Evolutionary conservation across 1,284 basidiomycete genomes (phyloP).

Genomic region (Fomitopsis betulina): DNA sequence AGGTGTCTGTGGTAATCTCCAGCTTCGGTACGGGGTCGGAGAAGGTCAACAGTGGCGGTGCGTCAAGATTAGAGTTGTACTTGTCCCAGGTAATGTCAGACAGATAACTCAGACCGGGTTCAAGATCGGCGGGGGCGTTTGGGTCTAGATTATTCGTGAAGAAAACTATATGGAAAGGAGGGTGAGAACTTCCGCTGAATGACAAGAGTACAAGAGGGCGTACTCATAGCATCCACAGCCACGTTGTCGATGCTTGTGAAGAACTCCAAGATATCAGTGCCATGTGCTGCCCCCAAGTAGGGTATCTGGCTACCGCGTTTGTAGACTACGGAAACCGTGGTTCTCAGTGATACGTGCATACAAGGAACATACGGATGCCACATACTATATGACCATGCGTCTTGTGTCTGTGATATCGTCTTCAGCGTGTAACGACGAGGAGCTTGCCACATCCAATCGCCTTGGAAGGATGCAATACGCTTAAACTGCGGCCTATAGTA

Average conservation of each 20-base stretch:
- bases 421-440: slow-evolving; percentile 5
- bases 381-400: slow-evolving; percentile 7
- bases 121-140: slow-evolving; percentile 1
- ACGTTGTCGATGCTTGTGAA: slow-evolving; percentile 2
- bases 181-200: slow-evolving; percentile 4
- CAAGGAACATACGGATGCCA: not conserved
- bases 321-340: slow-evolving; percentile 1
- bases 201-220: not conserved
- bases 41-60: slow-evolving; percentile 41
- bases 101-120: not conserved
- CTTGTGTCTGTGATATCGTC: slow-evolving; percentile 5
- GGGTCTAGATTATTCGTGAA: slow-evolving; percentile 6
- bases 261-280: slow-evolving; percentile 3
- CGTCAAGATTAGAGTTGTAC: slow-evolving; percentile 8
- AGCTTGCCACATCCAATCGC: slow-evolving; percentile 7
- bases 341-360: not conserved
- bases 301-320: slow-evolving; percentile 2
- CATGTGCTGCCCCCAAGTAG: slow-evolving; percentile 3
- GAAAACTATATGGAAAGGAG: not conserved
- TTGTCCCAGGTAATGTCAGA: slow-evolving; percentile 7
- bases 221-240: slow-evolving; percentile 5
- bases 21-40: slow-evolving; percentile 26
- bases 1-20: slow-evolving; percentile 7
- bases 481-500: slow-evolving; percentile 5
- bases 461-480: slow-evolving; percentile 8